Evolutionary conservation across 805 yeast genomes (phyloP).

Genomic region (Saturnispora diversa): DNA sequence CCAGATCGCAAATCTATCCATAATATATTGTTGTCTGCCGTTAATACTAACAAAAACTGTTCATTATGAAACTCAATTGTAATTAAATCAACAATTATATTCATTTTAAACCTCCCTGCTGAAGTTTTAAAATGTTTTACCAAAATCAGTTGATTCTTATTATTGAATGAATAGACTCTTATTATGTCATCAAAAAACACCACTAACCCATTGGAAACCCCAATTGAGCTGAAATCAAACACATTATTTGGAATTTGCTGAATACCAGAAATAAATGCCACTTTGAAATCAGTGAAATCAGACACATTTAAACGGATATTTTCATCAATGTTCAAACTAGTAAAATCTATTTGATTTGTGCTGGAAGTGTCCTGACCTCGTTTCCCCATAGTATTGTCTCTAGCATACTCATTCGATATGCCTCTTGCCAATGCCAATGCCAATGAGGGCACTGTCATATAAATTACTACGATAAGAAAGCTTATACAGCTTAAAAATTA

Average conservation of each 20-base stretch:
- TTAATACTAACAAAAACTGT: no score
- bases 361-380: not conserved
- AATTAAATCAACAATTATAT: no score
- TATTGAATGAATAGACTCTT: not conserved
- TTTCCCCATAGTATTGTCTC: not conserved
- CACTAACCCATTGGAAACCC: not conserved
- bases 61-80: no score
- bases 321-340: not conserved
- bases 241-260: no score
- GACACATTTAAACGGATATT: not conserved
- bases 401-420: not conserved
- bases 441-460: slow-evolving; percentile 8
- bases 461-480: not conserved
- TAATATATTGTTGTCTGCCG: no score
- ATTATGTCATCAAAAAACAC: not conserved
- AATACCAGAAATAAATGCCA: not conserved
- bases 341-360: slow-evolving; percentile 2
- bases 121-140: no score
- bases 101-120: no score
- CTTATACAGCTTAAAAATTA: no score
- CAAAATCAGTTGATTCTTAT: no score
- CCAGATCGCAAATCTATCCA: slow-evolving; percentile 10
- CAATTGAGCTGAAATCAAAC: not conserved
- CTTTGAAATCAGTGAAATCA: not conserved
- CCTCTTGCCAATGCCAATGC: slow-evolving; percentile 2